Evolutionary conservation across 495 filamentous ascomycete species (phyloP).

Genomic region (Xylaria longipes): DNA sequence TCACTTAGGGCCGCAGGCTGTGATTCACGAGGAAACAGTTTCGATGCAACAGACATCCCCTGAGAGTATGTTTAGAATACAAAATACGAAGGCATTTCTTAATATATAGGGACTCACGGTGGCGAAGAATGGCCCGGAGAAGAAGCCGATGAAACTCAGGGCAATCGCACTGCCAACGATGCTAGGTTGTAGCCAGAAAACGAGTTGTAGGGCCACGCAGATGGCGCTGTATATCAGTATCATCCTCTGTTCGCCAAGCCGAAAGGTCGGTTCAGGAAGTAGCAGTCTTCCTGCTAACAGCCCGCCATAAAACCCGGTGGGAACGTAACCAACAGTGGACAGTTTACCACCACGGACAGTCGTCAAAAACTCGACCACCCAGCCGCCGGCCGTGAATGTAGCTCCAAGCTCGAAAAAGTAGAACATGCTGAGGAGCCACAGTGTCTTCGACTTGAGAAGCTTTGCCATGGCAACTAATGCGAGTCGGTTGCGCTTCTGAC

Average conservation of each 20-base stretch:
- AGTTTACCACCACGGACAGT: constrained; percentile 67
- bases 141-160: constrained; percentile 73
- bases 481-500: constrained; percentile 25
- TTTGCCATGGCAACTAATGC: constrained; percentile 33
- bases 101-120: constrained; percentile 37
- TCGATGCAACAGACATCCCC: constrained; percentile 49
- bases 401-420: constrained; percentile 59
- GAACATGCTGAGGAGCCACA: constrained; percentile 58
- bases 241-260: constrained; percentile 59
- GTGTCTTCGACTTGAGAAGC: constrained; percentile 37
- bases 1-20: constrained; percentile 46
- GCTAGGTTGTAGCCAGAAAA: constrained; percentile 68
- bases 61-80: constrained; percentile 23
- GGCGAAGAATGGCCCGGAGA: constrained; percentile 61
- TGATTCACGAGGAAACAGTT: constrained; percentile 50
- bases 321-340: constrained; percentile 69
- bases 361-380: constrained; percentile 70
- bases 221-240: constrained; percentile 57
- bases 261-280: constrained; percentile 61
- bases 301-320: constrained; percentile 71
- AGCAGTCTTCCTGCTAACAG: constrained; percentile 59
- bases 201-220: constrained; percentile 61
- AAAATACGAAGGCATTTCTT: not conserved
- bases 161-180: constrained; percentile 76
- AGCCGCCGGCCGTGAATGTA: constrained; percentile 53